Percentiles rank a stretch among this genome's conserved stretches.
phyloP scores from a whole-genome alignment of 2,329 filamentous ascomycete genomes.

The Ustilaginoidea virens region DNA sequence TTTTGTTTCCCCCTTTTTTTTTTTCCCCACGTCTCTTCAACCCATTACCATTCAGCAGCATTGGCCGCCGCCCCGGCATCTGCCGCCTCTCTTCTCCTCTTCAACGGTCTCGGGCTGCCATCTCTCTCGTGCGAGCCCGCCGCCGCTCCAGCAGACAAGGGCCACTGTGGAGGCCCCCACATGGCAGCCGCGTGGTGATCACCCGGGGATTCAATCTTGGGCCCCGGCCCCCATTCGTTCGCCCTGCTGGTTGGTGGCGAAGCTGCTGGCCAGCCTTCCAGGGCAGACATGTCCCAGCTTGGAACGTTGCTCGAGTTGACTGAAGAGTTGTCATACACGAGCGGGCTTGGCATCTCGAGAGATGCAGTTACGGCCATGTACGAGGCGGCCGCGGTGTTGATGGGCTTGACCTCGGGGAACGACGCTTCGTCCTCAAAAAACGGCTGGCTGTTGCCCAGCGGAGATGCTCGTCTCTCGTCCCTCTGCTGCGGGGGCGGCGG shows the following conservation, averaged over 20 bases:
- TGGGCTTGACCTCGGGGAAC: conserved; percentile 19
- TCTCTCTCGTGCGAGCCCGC: conserved; percentile 13
- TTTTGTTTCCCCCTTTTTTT: too few species aligned
- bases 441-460: conserved; percentile 12
- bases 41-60: conserved; percentile 16
- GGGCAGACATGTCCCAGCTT: conserved; percentile 21
- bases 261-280: conserved; percentile 18
- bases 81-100: conserved; percentile 20
- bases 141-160: conserved; percentile 14
- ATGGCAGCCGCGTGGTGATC: conserved; percentile 12
- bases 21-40: not conserved
- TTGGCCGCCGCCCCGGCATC: conserved; percentile 17
- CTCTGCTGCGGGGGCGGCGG: conserved; percentile 7
- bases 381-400: conserved; percentile 14
- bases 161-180: conserved; percentile 21
- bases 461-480: conserved; percentile 11
- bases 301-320: conserved; percentile 16
- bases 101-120: conserved; percentile 20
- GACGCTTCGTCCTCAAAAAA: conserved; percentile 19
- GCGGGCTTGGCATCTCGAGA: conserved; percentile 17
- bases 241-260: conserved; percentile 11
- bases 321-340: conserved; percentile 19
- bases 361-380: conserved; percentile 15
- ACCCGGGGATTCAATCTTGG: conserved; percentile 15
- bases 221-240: conserved; percentile 16